Conservation (phyloP, 1,284 basidiomycete genomes). For the Pterulicium gracile region DNA sequence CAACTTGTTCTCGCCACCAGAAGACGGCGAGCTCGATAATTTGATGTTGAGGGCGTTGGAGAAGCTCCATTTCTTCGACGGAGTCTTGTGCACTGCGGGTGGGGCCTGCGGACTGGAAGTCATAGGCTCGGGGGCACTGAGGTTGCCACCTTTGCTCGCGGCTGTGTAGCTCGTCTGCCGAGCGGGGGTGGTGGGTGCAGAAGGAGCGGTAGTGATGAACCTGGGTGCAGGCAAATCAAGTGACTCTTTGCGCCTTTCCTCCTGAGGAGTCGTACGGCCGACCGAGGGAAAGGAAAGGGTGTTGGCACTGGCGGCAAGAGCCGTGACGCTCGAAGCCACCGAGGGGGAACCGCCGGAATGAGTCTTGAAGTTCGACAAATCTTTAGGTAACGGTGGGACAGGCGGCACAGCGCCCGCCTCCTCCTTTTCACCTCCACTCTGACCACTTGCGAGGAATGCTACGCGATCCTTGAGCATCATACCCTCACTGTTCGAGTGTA, state of each 20-base stretch:
- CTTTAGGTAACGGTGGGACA: slow-evolving; percentile 93
- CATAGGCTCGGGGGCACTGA: slow-evolving; percentile 12
- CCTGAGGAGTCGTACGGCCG: slow-evolving; percentile 18
- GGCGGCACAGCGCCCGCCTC: slow-evolving; percentile 61
- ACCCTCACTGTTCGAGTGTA: slow-evolving; percentile 56
- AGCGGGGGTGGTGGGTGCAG: slow-evolving; percentile 1
- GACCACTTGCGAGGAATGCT: slow-evolving; percentile 38
- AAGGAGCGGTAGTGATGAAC: not conserved
- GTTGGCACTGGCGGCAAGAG: slow-evolving; percentile 46
- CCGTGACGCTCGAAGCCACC: slow-evolving; percentile 70
- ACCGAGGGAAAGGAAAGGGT: slow-evolving; percentile 38
- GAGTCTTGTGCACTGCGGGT: slow-evolving; percentile 51
- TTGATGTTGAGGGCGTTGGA: slow-evolving; percentile 82
- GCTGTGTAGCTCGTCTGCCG: not conserved
- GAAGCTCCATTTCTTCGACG: slow-evolving; percentile 95
- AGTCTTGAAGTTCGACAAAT: slow-evolving; percentile 70
- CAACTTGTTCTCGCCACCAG: too few species aligned
- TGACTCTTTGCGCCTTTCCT: slow-evolving; percentile 23
- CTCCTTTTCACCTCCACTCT: slow-evolving; percentile 49
- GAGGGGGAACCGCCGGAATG: too few species aligned
- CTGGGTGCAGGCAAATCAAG: not conserved
- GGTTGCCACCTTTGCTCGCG: slow-evolving; percentile 11
- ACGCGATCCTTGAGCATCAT: slow-evolving; percentile 55
- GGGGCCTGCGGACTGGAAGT: slow-evolving; percentile 30
- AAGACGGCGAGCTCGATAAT: slow-evolving; percentile 55